Conservation (phyloP, 305 asterid species). For the Solanum hybrid region DNA sequence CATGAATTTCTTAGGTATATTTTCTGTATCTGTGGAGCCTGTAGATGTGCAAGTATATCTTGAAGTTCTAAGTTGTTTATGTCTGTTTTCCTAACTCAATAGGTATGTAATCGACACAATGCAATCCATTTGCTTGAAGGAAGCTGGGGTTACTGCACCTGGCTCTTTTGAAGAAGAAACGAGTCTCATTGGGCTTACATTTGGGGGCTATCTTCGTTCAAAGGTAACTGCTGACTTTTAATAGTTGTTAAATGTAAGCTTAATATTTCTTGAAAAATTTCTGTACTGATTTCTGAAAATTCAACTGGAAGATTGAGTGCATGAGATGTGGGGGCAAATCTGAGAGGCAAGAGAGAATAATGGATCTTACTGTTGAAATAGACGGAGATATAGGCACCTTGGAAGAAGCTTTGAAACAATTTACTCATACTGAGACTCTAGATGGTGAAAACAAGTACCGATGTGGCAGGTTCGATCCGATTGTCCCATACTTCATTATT, state of each 20-base stretch:
- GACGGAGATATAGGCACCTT: constrained; percentile 64
- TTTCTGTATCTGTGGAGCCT: constrained; percentile 3
- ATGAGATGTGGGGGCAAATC: constrained; percentile 69
- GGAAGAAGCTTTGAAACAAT: constrained; percentile 66
- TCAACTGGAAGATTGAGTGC: constrained; percentile 58
- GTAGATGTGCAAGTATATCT: not conserved
- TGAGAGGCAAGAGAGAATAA: constrained; percentile 60
- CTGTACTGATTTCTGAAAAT: not conserved
- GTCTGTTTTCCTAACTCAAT: constrained; percentile 1
- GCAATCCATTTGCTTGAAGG: constrained; percentile 63
- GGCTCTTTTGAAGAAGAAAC: constrained; percentile 57
- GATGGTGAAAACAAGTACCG: constrained; percentile 87
- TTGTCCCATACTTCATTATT: not conserved
- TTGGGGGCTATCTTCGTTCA: constrained; percentile 85
- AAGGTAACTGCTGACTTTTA: constrained; percentile 37
- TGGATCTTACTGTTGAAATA: constrained; percentile 88
- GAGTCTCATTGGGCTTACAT: constrained; percentile 66
- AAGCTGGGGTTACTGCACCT: constrained; percentile 32
- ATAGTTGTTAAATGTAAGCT: constrained; percentile 5
- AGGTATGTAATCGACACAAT: constrained; percentile 70
- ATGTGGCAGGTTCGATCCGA: constrained; percentile 51
- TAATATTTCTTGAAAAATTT: not conserved
- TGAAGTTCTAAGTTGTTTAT: constrained; percentile 1
- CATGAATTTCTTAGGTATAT: constrained; percentile 83
- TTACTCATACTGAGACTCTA: constrained; percentile 60